A percentile compares a stretch with the other conserved stretches of the same genome.
Conservation (phyloP, 805 yeast genomes). For the Cyberlindnera meyerae region DNA sequence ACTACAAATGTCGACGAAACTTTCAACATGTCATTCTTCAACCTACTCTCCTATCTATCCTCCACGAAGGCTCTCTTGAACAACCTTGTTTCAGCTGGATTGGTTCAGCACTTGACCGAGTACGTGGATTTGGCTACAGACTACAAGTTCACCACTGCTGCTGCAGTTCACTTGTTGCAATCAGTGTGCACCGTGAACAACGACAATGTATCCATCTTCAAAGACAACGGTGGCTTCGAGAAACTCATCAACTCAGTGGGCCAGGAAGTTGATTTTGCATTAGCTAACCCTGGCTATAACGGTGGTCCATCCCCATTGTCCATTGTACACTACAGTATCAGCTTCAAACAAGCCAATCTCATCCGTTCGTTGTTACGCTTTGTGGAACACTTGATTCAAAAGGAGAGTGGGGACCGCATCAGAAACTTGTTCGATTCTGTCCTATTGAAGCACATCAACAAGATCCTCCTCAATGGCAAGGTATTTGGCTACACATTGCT, state of each 20-base stretch:
- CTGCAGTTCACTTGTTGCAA: slow-evolving; percentile 51
- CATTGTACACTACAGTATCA: slow-evolving; percentile 45
- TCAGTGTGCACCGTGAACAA: slow-evolving; percentile 33
- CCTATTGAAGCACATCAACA: slow-evolving; percentile 55
- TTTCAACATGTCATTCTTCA: slow-evolving; percentile 46
- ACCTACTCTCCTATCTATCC: slow-evolving; percentile 56
- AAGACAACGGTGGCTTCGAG: slow-evolving; percentile 61
- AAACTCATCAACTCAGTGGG: slow-evolving; percentile 55
- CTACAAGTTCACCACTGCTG: slow-evolving; percentile 53
- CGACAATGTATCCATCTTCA: slow-evolving; percentile 58
- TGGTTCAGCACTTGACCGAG: slow-evolving; percentile 59
- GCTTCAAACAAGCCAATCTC: slow-evolving; percentile 56
- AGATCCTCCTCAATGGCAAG: slow-evolving; percentile 48
- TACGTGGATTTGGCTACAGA: slow-evolving; percentile 51
- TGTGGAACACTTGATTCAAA: slow-evolving; percentile 55
- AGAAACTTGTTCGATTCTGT: slow-evolving; percentile 85
- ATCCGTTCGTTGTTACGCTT: slow-evolving; percentile 59
- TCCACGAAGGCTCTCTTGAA: slow-evolving; percentile 50
- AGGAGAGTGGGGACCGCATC: slow-evolving; percentile 79
- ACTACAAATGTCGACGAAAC: slow-evolving; percentile 42
- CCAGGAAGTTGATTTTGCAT: slow-evolving; percentile 59
- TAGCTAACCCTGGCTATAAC: slow-evolving; percentile 53
- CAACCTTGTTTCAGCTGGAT: slow-evolving; percentile 68
- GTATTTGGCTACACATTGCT: slow-evolving; percentile 66
- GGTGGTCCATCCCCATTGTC: slow-evolving; percentile 54